These are phyloP conservation scores for Protomyces inouyei DNA, from an alignment of 1,139 yeast species.

Conservation along the genomic window DNA sequence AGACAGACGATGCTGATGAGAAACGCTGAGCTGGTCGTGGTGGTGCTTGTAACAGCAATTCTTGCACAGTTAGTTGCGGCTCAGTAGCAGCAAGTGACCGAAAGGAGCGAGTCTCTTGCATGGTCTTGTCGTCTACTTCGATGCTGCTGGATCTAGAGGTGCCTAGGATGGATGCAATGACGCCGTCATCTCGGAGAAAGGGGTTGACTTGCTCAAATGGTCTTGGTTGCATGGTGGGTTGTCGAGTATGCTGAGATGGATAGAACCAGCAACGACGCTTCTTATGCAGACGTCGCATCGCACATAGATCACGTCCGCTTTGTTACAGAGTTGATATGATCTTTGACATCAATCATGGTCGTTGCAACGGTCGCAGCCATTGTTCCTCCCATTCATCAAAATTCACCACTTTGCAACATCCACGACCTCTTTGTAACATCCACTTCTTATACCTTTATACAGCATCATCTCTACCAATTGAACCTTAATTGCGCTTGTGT, in stretches of 20 bases:
- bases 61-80: background rate
- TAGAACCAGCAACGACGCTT: background rate
- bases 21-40: background rate
- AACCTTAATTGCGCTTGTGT: conserved; percentile 25
- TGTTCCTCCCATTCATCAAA: background rate
- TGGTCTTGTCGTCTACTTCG: background rate
- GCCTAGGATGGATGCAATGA: background rate
- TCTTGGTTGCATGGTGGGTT: background rate
- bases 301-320: background rate
- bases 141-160: background rate
- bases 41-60: background rate
- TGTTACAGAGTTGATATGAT: background rate
- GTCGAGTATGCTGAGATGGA: too few relatives aligned
- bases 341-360: background rate
- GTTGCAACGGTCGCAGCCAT: background rate
- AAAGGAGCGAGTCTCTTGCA: background rate
- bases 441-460: background rate
- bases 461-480: conserved; percentile 8
- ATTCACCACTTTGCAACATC: background rate
- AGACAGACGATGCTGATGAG: background rate
- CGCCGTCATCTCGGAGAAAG: background rate
- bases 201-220: background rate
- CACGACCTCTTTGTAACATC: background rate
- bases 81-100: background rate
- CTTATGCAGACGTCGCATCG: background rate